These are phyloP conservation scores for Penicillium alfredii DNA, from an alignment of 495 filamentous ascomycete species.

Conservation along the genomic window DNA sequence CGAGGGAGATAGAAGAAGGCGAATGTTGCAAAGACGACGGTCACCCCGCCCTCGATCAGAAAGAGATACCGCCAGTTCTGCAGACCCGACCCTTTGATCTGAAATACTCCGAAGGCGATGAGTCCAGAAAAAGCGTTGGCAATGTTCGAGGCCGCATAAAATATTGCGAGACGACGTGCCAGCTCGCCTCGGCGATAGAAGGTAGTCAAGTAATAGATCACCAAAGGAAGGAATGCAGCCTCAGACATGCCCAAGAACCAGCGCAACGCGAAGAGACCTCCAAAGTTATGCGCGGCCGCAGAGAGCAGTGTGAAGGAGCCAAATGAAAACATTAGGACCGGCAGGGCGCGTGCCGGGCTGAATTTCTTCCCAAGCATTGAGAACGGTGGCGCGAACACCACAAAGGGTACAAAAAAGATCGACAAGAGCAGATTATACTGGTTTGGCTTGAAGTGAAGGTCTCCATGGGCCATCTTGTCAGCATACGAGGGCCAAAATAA, in stretches of 20 bases:
- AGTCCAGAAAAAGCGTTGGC: slow-evolving; percentile 70
- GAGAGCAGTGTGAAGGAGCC: slow-evolving; percentile 53
- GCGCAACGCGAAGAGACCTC: slow-evolving; percentile 55
- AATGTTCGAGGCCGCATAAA: slow-evolving; percentile 72
- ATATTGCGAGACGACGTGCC: slow-evolving; percentile 67
- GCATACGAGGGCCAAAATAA: not conserved
- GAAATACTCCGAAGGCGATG: slow-evolving; percentile 71
- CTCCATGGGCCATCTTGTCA: slow-evolving; percentile 24
- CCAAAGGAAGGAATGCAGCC: slow-evolving; percentile 67
- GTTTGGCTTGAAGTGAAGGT: slow-evolving; percentile 49
- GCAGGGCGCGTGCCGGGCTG: slow-evolving; percentile 57
- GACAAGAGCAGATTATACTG: slow-evolving; percentile 68
- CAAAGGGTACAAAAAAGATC: slow-evolving; percentile 76
- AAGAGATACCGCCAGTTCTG: slow-evolving; percentile 70
- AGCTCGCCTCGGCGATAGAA: slow-evolving; percentile 77
- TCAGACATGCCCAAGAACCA: slow-evolving; percentile 65
- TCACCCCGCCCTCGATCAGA: slow-evolving; percentile 63
- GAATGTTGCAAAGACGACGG: slow-evolving; percentile 59
- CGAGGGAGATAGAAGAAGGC: slow-evolving; percentile 66
- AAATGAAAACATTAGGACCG: slow-evolving; percentile 62
- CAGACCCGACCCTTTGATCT: slow-evolving; percentile 52
- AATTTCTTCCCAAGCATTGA: slow-evolving; percentile 65
- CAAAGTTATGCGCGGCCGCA: slow-evolving; percentile 53
- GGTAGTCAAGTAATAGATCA: slow-evolving; percentile 53
- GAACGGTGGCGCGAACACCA: slow-evolving; percentile 59